Evolutionary conservation across 2,329 filamentous ascomycete genomes (phyloP), one percentile per base, ranked within the genome.

Genomic region (Colletotrichum lupini): DNA sequence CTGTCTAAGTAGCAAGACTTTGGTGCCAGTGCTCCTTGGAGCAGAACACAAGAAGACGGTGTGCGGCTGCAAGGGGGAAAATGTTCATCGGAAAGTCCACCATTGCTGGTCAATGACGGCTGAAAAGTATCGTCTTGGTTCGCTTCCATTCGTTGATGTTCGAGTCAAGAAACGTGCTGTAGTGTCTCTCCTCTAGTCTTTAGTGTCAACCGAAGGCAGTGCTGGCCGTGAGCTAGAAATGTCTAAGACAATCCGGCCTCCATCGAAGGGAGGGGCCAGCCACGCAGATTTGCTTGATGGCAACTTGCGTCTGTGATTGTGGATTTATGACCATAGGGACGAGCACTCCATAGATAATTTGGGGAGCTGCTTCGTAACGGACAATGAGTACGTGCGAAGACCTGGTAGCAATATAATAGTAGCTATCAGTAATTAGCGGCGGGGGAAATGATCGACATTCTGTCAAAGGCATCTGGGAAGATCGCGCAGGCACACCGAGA

Each of bases 391-490:
- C n/a, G 46, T 30, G 8, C 42, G 37, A 66, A 62, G 37, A 71
- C 16, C 8, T 22, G 42, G 19, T 30, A 9, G 22, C 55, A 53
- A 60, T 19, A 42, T 42, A 42, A 42, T 42, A 42, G 16, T 42
- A 5, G 4, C 37, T 1, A 42, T 3, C 14, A 37, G 22, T 49
- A 28, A 9, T 24, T 26, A n/a, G 26, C 28, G 12, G 46, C 19
- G 9, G n/a, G 63, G 67, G 57, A 24, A 49, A 24, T 61, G 63
- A 71, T 67, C 42, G 55, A 28, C 32, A 26, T 32, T 35, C 19
- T 59, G 28, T 42, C 26, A 14, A 26, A n/a, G 59, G 2, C 59
- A 28, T 14, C 24, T 30, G 60, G 22, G 24, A 46, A 14, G 52
- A 58, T 64, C 35, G 26, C 30, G 30, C 37, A 37, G 35, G 55